Base-by-base conservation (phyloP, 257 asterid genomes). In the Nicotiana paniculata region DNA sequence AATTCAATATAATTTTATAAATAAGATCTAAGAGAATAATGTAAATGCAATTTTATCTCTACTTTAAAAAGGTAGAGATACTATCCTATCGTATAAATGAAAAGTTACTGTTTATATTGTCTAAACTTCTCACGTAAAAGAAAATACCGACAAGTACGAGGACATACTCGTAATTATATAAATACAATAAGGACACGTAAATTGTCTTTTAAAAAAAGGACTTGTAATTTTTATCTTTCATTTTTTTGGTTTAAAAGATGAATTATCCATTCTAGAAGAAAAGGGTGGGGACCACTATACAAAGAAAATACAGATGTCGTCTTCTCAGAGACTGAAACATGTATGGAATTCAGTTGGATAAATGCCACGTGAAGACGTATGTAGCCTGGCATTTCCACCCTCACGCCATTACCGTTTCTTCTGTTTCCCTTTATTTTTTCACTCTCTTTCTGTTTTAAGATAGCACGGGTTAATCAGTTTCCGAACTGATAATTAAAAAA, bases 401-500 rank as follows among this genome's bases (percentile, higher is more conserved):
- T 86, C 90, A 85, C 83, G 82, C 84, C 77, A 81, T 88, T 48
- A 88, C 88, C 89, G 87, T 85, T 85, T 77, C 85, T 77, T 84
- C 2, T 1, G 6, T 35, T 48, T 9, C 77, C 28, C 55, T 58
- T 78, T 43, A 63, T 83, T 5, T 4, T 12, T 1, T 32, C 4
- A 16, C 5, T 21, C 8, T 1, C 13, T 12, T 43, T 6, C 16
- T 72, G 24, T 43, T 32, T 32, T 0, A 3, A 3, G 3, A 32
- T 32, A 32, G 35, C 4, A 3, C 5, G 35, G 0, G 4, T 3
- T 3, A 32, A 4, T 32, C 35, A 3, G 35, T 32, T 32, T 32
- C 3, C 0, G 35, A 0, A 32, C 35, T 3, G 35, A 32, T 32
- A 32, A 32, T 32, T 32, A 3, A 32, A 32, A 32, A 3, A 32